Conservation (phyloP, 352 stramenopile species). For the Hyaloperonospora arabidopsidis region DNA sequence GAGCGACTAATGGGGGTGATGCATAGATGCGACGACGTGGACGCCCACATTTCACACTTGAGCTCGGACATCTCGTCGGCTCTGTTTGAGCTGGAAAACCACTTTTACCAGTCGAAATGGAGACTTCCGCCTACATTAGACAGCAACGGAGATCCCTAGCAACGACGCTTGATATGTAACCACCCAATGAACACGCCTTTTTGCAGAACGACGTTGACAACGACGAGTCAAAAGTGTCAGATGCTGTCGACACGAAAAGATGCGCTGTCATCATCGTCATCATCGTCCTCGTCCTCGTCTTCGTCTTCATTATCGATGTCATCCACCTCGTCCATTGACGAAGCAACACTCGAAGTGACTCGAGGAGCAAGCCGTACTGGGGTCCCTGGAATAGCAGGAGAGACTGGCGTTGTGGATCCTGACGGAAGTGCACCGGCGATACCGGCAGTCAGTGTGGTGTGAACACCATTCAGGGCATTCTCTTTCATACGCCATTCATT, state of each 20-base stretch:
- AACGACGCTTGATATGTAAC: conserved; percentile 2
- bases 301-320: conserved; percentile 38
- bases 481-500: conserved; percentile 77
- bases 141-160: conserved; percentile 12
- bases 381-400: conserved; percentile 11
- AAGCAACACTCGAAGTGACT: conserved; percentile 19
- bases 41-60: conserved; percentile 68
- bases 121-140: conserved; percentile 26
- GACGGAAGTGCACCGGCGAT: conserved; percentile 16
- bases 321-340: conserved; percentile 29
- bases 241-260: conserved; percentile 12
- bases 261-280: conserved; percentile 42
- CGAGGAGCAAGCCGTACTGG: conserved; percentile 21
- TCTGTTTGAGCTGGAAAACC: conserved; percentile 75
- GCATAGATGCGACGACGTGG: conserved; percentile 65
- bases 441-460: conserved; percentile 16
- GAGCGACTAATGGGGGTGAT: not conserved
- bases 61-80: conserved; percentile 72
- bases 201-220: not conserved
- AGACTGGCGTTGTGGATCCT: conserved; percentile 9
- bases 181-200: conserved; percentile 9
- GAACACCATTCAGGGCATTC: conserved; percentile 35
- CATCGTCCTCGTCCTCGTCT: conserved; percentile 37
- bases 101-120: conserved; percentile 84
- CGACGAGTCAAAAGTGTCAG: conserved; percentile 17